A percentile compares a stretch with the other conserved stretches of the same genome.
These are phyloP conservation scores for Ceriops tagal DNA, from an alignment of 345 rosid species.

Conservation along the genomic window DNA sequence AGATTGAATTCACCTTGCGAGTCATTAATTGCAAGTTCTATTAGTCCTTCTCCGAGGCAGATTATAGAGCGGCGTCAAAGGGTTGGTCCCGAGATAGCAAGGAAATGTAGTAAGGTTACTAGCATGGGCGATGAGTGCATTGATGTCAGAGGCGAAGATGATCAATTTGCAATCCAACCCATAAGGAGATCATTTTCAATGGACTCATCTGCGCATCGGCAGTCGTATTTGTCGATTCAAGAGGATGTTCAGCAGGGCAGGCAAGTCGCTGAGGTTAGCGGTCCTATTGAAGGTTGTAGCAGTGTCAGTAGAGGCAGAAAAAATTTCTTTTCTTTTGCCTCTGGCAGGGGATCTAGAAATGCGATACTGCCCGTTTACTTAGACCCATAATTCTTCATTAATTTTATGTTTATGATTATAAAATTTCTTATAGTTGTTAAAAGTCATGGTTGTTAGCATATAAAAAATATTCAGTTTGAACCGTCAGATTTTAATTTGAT, in stretches of 20 bases:
- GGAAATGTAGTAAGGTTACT: slow-evolving; percentile 44
- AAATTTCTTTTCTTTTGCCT: slow-evolving; percentile 70
- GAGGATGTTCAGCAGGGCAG: slow-evolving; percentile 48
- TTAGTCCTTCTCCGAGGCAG: slow-evolving; percentile 37
- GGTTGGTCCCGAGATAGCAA: slow-evolving; percentile 28
- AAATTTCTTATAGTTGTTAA: slow-evolving; percentile 27
- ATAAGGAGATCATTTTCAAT: slow-evolving; percentile 81
- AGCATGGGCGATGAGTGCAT: slow-evolving; percentile 95
- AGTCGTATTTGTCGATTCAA: slow-evolving; percentile 51
- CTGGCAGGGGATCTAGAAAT: slow-evolving; percentile 63
- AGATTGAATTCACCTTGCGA: slow-evolving; percentile 37
- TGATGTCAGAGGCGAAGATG: slow-evolving; percentile 53
- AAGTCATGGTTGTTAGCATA: slow-evolving; percentile 28
- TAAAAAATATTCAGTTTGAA: slow-evolving; percentile 20
- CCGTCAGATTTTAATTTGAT: slow-evolving; percentile 19
- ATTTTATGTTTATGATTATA: slow-evolving; percentile 13
- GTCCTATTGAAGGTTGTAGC: slow-evolving; percentile 44
- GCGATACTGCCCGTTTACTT: slow-evolving; percentile 58
- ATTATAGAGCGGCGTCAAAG: slow-evolving; percentile 33
- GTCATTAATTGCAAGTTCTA: slow-evolving; percentile 9
- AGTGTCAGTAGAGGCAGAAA: slow-evolving; percentile 49
- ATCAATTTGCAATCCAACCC: slow-evolving; percentile 60
- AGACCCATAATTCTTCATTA: slow-evolving; percentile 35
- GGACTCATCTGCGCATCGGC: slow-evolving; percentile 76
- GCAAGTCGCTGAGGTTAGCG: slow-evolving; percentile 29